Evolutionary conservation across 108 stramenopile genomes (phyloP).

Genomic region (Conticribra weissflogii): DNA sequence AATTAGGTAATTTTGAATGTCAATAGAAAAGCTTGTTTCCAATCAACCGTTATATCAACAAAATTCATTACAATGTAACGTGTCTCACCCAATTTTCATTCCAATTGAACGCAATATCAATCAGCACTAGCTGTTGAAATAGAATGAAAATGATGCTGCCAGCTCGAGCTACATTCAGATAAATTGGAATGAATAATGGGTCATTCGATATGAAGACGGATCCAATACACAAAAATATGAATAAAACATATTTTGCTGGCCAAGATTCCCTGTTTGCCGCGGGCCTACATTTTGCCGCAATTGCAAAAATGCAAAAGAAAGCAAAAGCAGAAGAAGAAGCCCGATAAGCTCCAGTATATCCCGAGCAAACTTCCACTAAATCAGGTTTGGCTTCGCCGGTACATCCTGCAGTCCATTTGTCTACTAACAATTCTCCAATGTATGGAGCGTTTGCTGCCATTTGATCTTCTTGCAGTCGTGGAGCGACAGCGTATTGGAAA

Average conservation of each 20-base stretch:
- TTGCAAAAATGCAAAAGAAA: slow-evolving; percentile 71
- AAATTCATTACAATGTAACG: too few species aligned
- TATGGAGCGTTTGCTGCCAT: slow-evolving; percentile 20
- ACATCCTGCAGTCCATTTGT: slow-evolving; percentile 76
- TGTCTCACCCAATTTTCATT: slow-evolving; percentile 90
- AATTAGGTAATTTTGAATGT: too few species aligned
- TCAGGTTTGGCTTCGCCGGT: slow-evolving; percentile 26
- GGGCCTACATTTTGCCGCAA: slow-evolving; percentile 66
- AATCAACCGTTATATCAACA: too few species aligned
- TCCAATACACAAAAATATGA: slow-evolving; percentile 59
- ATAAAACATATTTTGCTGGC: slow-evolving; percentile 86
- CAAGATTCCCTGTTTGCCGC: slow-evolving; percentile 84
- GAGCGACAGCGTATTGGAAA: slow-evolving; percentile 81
- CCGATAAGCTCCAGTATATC: slow-evolving; percentile 82
- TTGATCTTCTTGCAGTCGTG: slow-evolving; percentile 42
- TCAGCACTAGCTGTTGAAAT: slow-evolving; percentile 80
- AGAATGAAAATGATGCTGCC: slow-evolving; percentile 78
- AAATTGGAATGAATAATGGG: slow-evolving; percentile 70
- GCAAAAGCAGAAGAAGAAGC: slow-evolving; percentile 56
- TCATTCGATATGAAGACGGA: slow-evolving; percentile 83
- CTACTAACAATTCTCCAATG: slow-evolving; percentile 47
- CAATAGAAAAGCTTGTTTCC: too few species aligned
- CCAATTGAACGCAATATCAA: slow-evolving; percentile 90
- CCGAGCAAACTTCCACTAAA: slow-evolving; percentile 64
- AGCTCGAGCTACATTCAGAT: slow-evolving; percentile 72